Percentiles rank a stretch among this genome's conserved stretches.
These are phyloP conservation scores for Cutaneotrichosporon mucoides DNA, from an alignment of 1,284 basidiomycete genomes.

Conservation along the genomic window DNA sequence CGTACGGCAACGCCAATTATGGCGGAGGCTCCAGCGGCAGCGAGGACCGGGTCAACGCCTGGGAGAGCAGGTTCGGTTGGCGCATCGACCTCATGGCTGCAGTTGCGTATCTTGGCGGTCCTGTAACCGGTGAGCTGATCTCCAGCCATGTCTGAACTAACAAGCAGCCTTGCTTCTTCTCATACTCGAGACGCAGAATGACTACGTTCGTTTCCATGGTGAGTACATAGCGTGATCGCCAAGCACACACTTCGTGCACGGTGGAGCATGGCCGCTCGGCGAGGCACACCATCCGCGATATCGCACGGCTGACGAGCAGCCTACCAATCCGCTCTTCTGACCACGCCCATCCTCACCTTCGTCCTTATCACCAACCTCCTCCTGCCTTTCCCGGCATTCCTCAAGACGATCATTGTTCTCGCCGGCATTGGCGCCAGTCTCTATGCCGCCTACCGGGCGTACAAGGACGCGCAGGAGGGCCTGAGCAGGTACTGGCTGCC, in stretches of 20 bases:
- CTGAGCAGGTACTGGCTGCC: conserved; percentile 63
- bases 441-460: conserved; percentile 56
- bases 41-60: conserved; percentile 58
- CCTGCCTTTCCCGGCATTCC: conserved; percentile 50
- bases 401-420: conserved; percentile 27
- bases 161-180: conserved; percentile 61
- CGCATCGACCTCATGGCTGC: conserved; percentile 68
- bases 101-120: conserved; percentile 65
- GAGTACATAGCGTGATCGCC: conserved; percentile 23
- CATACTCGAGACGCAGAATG: conserved; percentile 71
- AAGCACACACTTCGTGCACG: too few species aligned
- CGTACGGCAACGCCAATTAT: conserved; percentile 15
- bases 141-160: too few species aligned
- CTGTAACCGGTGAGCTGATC: conserved; percentile 61
- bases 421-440: conserved; percentile 27
- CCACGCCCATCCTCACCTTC: conserved; percentile 63
- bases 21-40: conserved; percentile 24
- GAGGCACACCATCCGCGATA: too few species aligned
- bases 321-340: conserved; percentile 72
- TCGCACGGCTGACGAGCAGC: conserved; percentile 41
- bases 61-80: conserved; percentile 67
- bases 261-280: too few species aligned
- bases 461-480: conserved; percentile 60
- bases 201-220: conserved; percentile 77
- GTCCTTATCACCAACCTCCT: conserved; percentile 61